phyloP scores from a whole-genome alignment of 2,329 filamentous ascomycete species.

The Phialophora macrospora region DNA sequence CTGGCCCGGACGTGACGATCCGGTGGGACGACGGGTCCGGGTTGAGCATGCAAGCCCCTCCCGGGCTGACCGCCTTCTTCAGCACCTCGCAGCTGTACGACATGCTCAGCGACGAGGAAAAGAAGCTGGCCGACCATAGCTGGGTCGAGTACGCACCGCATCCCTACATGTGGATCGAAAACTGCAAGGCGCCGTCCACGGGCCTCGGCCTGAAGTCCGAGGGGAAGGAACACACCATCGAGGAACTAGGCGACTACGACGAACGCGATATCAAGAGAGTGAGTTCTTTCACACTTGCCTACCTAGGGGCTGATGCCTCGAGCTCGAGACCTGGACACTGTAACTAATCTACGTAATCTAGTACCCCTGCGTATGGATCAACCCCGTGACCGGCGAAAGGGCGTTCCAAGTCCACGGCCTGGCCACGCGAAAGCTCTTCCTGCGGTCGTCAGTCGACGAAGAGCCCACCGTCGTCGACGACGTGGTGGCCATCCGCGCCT shows the following conservation, averaged over 20 bases:
- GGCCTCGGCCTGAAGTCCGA: constrained; percentile 50
- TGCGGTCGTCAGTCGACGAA: constrained; percentile 45
- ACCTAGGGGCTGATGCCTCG: too few species aligned
- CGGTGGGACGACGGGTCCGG: constrained; percentile 54
- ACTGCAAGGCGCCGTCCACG: constrained; percentile 49
- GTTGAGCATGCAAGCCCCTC: constrained; percentile 50
- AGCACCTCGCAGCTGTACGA: constrained; percentile 52
- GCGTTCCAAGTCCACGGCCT: constrained; percentile 54
- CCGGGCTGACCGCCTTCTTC: constrained; percentile 53
- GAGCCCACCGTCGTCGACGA: constrained; percentile 48
- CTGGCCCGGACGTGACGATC: constrained; percentile 45
- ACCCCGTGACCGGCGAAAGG: constrained; percentile 50
- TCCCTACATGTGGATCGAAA: constrained; percentile 53
- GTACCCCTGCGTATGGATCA: constrained; percentile 57
- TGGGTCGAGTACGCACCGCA: constrained; percentile 56
- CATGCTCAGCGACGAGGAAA: constrained; percentile 51
- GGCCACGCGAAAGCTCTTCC: constrained; percentile 47
- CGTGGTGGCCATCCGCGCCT: constrained; percentile 46
- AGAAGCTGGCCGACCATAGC: constrained; percentile 49
- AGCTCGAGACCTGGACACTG: too few species aligned
- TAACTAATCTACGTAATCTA: constrained; percentile 10
- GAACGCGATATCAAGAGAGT: constrained; percentile 45
- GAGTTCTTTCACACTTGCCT: constrained; percentile 2
- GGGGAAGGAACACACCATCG: constrained; percentile 48
- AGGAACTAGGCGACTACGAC: constrained; percentile 48